Percentiles rank a stretch among this genome's conserved stretches.
Evolutionary conservation across 441 rosid genomes (phyloP).

Genomic region (Omphalea diandra): DNA sequence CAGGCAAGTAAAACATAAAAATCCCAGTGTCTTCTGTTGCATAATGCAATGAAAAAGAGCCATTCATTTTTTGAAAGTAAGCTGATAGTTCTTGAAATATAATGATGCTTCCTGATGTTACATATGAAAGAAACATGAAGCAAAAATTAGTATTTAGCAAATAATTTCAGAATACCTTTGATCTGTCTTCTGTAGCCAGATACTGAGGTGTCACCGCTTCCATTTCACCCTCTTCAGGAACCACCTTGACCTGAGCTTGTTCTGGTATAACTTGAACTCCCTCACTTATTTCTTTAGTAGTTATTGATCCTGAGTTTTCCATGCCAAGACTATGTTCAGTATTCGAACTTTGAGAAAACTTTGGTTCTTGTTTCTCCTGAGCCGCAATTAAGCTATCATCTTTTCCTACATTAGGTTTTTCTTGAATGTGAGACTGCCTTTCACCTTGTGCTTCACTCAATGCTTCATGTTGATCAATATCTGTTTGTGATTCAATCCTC

Average conservation of each 20-base stretch:
- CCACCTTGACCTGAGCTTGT: conserved; percentile 28
- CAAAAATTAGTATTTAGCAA: neutral
- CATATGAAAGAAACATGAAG: conserved; percentile 2
- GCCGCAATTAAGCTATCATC: conserved; percentile 36
- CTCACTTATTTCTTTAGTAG: conserved; percentile 35
- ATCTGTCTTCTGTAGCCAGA: conserved; percentile 24
- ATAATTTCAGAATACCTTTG: conserved; percentile 36
- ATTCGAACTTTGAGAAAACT: conserved; percentile 29
- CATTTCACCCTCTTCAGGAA: conserved; percentile 31
- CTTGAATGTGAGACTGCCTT: conserved; percentile 27
- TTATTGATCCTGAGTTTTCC: conserved; percentile 33
- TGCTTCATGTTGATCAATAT: conserved; percentile 32
- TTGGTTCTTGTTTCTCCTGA: conserved; percentile 33
- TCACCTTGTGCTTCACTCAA: conserved; percentile 30
- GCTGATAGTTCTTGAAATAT: neutral
- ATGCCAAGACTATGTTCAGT: conserved; percentile 30
- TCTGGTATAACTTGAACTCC: conserved; percentile 29
- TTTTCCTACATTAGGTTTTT: conserved; percentile 33
- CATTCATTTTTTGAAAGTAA: neutral
- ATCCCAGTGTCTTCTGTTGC: conserved; percentile 2
- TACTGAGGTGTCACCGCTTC: conserved; percentile 24
- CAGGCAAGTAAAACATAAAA: neutral
- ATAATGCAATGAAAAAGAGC: conserved; percentile 9
- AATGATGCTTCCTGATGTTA: conserved; percentile 20
- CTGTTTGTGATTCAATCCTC: conserved; percentile 24